Percentiles rank a stretch among this genome's conserved stretches.
Conservation (phyloP, 2,329 filamentous ascomycete genomes). For the Ascocoryne sarcoides region DNA sequence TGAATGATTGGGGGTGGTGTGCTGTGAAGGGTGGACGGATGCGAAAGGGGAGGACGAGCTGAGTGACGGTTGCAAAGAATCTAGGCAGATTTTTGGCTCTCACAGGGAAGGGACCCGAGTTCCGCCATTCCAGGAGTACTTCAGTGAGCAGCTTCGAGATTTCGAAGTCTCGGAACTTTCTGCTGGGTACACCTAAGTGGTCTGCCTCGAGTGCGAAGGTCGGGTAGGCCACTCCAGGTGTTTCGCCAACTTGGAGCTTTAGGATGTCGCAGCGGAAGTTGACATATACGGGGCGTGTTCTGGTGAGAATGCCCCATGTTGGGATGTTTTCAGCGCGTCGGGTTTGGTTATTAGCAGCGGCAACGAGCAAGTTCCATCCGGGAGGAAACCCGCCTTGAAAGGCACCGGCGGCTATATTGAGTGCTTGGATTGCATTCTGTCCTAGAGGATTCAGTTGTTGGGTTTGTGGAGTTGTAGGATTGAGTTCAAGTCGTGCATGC, state of each 20-base stretch:
- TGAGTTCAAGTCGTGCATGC: background rate
- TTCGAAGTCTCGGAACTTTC: background rate
- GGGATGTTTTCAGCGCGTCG: too few species aligned
- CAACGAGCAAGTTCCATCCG: background rate
- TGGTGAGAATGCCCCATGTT: background rate
- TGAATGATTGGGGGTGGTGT: background rate
- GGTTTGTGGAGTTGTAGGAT: too few species aligned
- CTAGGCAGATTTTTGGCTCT: background rate
- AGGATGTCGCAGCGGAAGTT: background rate
- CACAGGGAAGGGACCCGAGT: background rate
- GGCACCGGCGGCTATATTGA: too few species aligned
- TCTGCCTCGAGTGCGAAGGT: background rate
- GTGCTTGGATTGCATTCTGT: background rate
- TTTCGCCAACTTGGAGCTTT: background rate
- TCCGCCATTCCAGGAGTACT: background rate
- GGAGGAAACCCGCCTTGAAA: too few species aligned
- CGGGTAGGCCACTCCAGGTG: background rate
- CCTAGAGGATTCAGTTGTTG: too few species aligned
- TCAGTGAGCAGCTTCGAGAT: background rate
- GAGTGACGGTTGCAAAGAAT: background rate
- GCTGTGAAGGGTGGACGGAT: background rate
- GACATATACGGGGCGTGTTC: background rate
- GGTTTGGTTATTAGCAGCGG: background rate
- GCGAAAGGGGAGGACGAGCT: background rate
- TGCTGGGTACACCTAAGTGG: background rate